phyloP scores from a whole-genome alignment of 1,284 basidiomycete genomes.

The Leccinum solheimii region DNA sequence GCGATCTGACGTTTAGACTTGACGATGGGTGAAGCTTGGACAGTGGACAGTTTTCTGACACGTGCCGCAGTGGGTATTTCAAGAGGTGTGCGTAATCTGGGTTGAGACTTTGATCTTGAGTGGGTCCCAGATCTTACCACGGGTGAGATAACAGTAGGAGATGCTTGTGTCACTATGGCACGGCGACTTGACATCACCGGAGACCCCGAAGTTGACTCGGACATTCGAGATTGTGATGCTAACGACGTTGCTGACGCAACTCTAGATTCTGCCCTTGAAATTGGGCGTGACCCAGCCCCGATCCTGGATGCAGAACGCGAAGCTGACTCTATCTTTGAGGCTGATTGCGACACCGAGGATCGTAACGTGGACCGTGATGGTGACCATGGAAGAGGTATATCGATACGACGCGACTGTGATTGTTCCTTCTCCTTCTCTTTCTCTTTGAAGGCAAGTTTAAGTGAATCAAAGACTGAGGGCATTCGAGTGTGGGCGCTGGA shows the following conservation, averaged over 20 bases:
- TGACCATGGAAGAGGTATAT: conserved; percentile 35
- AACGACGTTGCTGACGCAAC: neutral
- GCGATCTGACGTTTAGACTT: conserved; percentile 15
- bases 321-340: conserved; percentile 17
- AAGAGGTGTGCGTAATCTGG: conserved; percentile 22
- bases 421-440: conserved; percentile 29
- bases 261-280: conserved; percentile 17
- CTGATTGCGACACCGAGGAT: conserved; percentile 16
- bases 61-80: conserved; percentile 5
- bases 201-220: conserved; percentile 6
- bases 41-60: conserved; percentile 32
- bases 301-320: conserved; percentile 23
- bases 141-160: neutral
- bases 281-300: conserved; percentile 18
- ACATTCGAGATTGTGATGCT: conserved; percentile 1
- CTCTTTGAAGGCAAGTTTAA: conserved; percentile 25
- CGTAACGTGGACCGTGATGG: conserved; percentile 18
- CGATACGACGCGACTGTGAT: conserved; percentile 27
- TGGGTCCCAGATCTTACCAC: conserved; percentile 14
- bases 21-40: conserved; percentile 33
- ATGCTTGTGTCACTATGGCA: neutral
- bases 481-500: conserved; percentile 9
- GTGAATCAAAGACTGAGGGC: conserved; percentile 23
- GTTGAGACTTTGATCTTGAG: conserved; percentile 32
- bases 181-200: neutral